These are phyloP conservation scores for Macadamia tetraphylla DNA, from an alignment of 164 flowering plant genomes.

Conservation along the genomic window DNA sequence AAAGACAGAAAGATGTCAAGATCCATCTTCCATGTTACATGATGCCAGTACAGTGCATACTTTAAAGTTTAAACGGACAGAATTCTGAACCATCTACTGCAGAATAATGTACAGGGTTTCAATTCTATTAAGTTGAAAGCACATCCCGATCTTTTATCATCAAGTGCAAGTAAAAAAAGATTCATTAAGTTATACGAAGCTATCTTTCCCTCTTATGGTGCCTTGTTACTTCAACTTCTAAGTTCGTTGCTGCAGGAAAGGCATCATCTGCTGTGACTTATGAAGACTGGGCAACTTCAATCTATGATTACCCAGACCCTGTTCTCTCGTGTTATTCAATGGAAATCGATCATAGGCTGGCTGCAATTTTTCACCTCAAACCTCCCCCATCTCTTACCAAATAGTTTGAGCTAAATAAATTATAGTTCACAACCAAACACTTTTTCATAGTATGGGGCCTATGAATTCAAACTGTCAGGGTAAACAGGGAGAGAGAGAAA, in stretches of 20 bases:
- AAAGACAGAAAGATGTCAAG: slow-evolving; percentile 1
- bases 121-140: not conserved
- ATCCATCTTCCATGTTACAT: not conserved
- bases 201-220: too few species aligned
- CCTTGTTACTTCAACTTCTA: not conserved
- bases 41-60: not conserved
- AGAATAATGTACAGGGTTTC: not conserved
- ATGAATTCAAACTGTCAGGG: not conserved
- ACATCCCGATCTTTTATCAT: too few species aligned
- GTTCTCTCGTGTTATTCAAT: not conserved
- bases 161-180: too few species aligned
- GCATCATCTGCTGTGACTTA: not conserved
- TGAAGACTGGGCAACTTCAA: not conserved
- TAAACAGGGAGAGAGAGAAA: not conserved
- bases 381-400: not conserved
- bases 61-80: too few species aligned
- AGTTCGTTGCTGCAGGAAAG: not conserved
- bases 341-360: not conserved
- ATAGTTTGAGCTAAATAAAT: slow-evolving; percentile 8
- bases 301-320: not conserved
- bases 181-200: too few species aligned
- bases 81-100: too few species aligned
- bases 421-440: not conserved
- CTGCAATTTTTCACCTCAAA: not conserved
- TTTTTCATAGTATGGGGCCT: not conserved